Evolutionary conservation across 2,329 filamentous ascomycete genomes (phyloP), one percentile per base, ranked within the genome.

Genomic region (Blastomyces gilchristii): DNA sequence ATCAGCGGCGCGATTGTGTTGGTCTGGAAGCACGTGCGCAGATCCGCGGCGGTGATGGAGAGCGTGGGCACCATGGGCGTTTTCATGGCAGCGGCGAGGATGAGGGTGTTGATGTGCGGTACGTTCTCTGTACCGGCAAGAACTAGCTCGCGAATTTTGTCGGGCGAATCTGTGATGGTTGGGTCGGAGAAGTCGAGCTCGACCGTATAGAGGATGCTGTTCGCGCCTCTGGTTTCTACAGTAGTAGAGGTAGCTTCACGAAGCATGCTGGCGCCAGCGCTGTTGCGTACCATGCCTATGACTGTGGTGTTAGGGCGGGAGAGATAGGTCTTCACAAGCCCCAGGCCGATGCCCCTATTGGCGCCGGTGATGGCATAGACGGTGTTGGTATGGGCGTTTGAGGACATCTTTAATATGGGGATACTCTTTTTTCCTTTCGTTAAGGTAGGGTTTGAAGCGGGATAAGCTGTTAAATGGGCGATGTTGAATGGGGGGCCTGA

Each of bases 21-120:
- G 34, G 67, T 62, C 49, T 68, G 64, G 45, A 71, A 68, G 28
- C 60, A 63, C 5, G 53, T 25, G 6, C 63, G 67, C 8, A 71
- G 64, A 8, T 66, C 67, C 16, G 67, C 63, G 5, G 67, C 65
- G 1, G 67, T 52, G 2, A 65, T 69, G 7, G 52, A 25, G 34
- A 83, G 82, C 28, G 82, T 79, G 22, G 83, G 83, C 4, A 81
- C 78, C 67, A 87, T 85, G 82, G 84, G 83, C n/a, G 80, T 79
- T 3, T 82, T 80, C 63, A 82, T 70, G 62, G 65, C 72, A 14
- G 71, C 73, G 47, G 70, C 71, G 50, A 65, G 68, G 60, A 66
- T 65, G 31, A 74, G 70, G 16, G 68, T 65, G 54, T 68, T 71
- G 41, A 69, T 63, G 49, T 73, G 72, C 18, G 68, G 65, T 56